These are phyloP conservation scores for Penicillium psychrofluorescens DNA, from an alignment of 495 filamentous ascomycete genomes.

Conservation along the genomic window DNA sequence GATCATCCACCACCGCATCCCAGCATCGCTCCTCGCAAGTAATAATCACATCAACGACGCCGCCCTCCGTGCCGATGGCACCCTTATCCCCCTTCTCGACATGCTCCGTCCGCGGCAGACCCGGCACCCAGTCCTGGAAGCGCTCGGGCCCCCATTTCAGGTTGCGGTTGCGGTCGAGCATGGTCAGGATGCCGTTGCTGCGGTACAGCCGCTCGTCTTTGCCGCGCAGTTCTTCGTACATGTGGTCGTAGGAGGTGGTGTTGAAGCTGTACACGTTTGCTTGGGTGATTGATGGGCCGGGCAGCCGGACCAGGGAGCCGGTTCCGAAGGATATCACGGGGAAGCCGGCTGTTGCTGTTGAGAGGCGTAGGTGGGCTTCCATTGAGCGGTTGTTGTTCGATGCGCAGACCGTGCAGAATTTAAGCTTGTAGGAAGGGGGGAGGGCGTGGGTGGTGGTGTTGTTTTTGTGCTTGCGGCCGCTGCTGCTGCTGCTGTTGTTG, in stretches of 20 bases:
- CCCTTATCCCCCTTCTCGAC: constrained; percentile 57
- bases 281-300: constrained; percentile 82
- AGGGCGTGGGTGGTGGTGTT: no score
- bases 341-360: constrained; percentile 61
- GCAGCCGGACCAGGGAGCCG: constrained; percentile 87
- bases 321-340: constrained; percentile 98
- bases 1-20: constrained; percentile 95
- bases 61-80: constrained; percentile 73
- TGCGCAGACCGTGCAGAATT: constrained; percentile 97
- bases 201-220: constrained; percentile 88
- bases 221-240: constrained; percentile 77
- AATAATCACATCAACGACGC: constrained; percentile 89
- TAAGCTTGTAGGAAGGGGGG: constrained; percentile 71
- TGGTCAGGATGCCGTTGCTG: constrained; percentile 86
- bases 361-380: constrained; percentile 91
- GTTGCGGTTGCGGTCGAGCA: constrained; percentile 85
- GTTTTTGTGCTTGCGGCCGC: constrained; percentile 26
- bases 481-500: constrained; percentile 27
- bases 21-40: constrained; percentile 98
- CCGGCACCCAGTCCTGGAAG: constrained; percentile 96
- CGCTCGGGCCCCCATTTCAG: constrained; percentile 95
- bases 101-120: constrained; percentile 65
- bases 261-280: constrained; percentile 99
- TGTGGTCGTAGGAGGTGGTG: constrained; percentile 79
- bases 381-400: constrained; percentile 97